Evolutionary conservation across 495 filamentous ascomycete species (phyloP).

Genomic region (Glutinoglossum americanum): DNA sequence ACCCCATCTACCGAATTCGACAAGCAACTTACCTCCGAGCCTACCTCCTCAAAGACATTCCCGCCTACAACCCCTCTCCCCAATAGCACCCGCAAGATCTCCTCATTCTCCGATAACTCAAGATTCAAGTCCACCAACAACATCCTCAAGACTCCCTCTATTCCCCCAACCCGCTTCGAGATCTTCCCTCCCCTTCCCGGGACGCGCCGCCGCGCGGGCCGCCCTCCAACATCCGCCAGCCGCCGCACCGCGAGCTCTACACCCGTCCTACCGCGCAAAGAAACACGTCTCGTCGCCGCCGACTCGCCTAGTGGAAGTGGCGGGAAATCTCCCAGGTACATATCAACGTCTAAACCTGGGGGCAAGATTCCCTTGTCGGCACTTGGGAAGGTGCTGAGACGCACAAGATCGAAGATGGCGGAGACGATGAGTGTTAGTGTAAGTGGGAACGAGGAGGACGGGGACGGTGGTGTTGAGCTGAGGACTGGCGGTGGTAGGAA

Average conservation of each 20-base stretch:
- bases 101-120: neutral
- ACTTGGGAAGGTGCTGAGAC: neutral
- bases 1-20: constrained; percentile 3
- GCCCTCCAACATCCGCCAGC: neutral
- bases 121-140: constrained; percentile 2
- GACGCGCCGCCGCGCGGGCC: constrained; percentile 17
- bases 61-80: neutral
- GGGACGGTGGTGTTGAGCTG: neutral
- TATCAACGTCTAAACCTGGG: neutral
- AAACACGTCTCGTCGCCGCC: neutral
- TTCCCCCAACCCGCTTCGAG: constrained; percentile 64
- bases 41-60: neutral
- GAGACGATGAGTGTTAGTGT: neutral
- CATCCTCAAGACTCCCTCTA: constrained; percentile 18
- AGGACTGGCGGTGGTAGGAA: neutral
- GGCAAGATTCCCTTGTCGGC: neutral
- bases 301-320: neutral
- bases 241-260: constrained; percentile 2
- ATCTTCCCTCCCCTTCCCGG: constrained; percentile 63
- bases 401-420: neutral
- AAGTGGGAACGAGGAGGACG: neutral
- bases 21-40: neutral
- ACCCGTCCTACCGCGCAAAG: neutral
- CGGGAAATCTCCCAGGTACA: neutral
- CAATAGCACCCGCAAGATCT: neutral